These are phyloP conservation scores for Rugosomyces carneus DNA, from an alignment of 1,284 basidiomycete species.

Conservation along the genomic window DNA sequence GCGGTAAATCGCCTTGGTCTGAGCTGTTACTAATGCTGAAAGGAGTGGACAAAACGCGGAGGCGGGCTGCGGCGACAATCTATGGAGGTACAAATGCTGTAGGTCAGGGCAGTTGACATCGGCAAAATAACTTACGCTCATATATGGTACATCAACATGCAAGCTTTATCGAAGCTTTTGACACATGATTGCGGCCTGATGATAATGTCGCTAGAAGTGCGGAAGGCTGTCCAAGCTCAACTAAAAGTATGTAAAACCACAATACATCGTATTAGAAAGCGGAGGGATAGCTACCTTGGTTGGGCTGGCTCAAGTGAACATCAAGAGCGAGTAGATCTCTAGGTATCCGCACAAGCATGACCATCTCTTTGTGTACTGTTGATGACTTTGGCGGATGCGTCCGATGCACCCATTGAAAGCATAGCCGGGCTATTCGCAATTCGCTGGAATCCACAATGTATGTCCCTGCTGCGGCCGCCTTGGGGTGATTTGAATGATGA, in stretches of 20 bases:
- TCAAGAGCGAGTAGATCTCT: slow-evolving; percentile 54
- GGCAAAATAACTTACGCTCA: slow-evolving; percentile 49
- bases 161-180: slow-evolving; percentile 47
- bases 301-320: slow-evolving; percentile 54
- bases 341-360: slow-evolving; percentile 49
- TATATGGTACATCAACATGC: slow-evolving; percentile 71
- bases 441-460: slow-evolving; percentile 58
- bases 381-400: slow-evolving; percentile 25
- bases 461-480: slow-evolving; percentile 63
- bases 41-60: slow-evolving; percentile 41
- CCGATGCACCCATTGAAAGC: slow-evolving; percentile 52
- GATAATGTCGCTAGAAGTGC: slow-evolving; percentile 49
- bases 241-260: slow-evolving; percentile 29
- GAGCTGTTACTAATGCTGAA: slow-evolving; percentile 21
- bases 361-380: slow-evolving; percentile 22
- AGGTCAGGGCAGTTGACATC: slow-evolving; percentile 1
- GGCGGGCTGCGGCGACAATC: slow-evolving; percentile 67
- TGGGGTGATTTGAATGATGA: slow-evolving; percentile 7
- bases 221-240: slow-evolving; percentile 59
- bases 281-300: slow-evolving; percentile 38
- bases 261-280: background rate
- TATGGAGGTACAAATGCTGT: slow-evolving; percentile 21
- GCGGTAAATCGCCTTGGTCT: slow-evolving; percentile 29
- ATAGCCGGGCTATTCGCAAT: slow-evolving; percentile 49
- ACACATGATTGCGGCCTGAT: slow-evolving; percentile 61